Conservation (phyloP, 805 yeast genomes). For the Suhomyces emberorum region DNA sequence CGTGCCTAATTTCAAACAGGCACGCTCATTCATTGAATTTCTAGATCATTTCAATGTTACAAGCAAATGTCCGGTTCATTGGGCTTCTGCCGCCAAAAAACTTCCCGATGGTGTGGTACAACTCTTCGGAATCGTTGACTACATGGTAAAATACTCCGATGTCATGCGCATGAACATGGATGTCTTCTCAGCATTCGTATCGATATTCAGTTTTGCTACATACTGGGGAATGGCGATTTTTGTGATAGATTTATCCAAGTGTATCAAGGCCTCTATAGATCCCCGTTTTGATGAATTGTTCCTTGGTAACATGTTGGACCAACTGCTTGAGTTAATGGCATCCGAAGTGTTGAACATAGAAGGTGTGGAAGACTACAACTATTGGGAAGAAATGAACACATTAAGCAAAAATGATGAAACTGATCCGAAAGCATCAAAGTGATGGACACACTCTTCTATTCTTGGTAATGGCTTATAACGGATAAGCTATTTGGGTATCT, state of each 20-base stretch:
- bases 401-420: too few species aligned
- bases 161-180: constrained; percentile 3
- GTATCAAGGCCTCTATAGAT: constrained; percentile 2
- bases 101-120: constrained; percentile 4
- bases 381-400: not conserved
- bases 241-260: constrained; percentile 4
- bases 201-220: constrained; percentile 3
- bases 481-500: too few species aligned
- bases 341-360: not conserved
- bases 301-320: not conserved
- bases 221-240: constrained; percentile 6
- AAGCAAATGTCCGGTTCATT: not conserved
- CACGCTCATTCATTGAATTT: not conserved
- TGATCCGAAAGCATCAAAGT: too few species aligned
- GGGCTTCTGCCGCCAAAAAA: not conserved
- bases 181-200: constrained; percentile 1
- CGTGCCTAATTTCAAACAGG: not conserved
- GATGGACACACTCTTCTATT: too few species aligned
- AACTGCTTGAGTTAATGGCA: not conserved
- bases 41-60: not conserved
- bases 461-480: too few species aligned
- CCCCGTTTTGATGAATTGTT: constrained; percentile 1
- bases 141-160: constrained; percentile 4
- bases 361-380: not conserved
- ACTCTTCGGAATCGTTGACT: constrained; percentile 1